A percentile compares a stretch with the other conserved stretches of the same genome.
Evolutionary conservation across 2,329 filamentous ascomycete genomes (phyloP).

Genomic region (Ilyonectria sp.): DNA sequence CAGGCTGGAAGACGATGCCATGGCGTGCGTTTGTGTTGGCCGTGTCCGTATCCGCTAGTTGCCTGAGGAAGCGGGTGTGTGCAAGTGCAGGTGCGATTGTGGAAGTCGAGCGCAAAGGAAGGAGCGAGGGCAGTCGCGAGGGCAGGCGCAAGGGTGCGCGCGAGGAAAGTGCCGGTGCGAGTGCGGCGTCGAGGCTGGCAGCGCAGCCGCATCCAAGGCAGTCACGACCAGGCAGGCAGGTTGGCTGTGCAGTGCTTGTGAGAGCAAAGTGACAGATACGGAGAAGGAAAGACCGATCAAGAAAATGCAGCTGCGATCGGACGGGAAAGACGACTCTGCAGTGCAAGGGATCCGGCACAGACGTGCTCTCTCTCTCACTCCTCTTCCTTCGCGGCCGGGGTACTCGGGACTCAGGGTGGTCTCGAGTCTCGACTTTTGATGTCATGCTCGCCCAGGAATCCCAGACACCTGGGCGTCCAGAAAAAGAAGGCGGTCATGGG

Average conservation of each 20-base stretch:
- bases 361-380: conserved; percentile 11
- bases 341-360: neutral
- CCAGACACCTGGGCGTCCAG: conserved; percentile 25
- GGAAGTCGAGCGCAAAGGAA: conserved; percentile 4
- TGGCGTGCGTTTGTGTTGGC: conserved; percentile 31
- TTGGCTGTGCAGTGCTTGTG: conserved; percentile 7
- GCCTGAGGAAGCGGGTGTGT: neutral
- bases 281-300: neutral
- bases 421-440: conserved; percentile 42
- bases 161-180: conserved; percentile 21
- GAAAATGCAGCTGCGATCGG: neutral
- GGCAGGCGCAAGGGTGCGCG: conserved; percentile 34
- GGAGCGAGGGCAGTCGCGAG: conserved; percentile 22
- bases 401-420: conserved; percentile 32
- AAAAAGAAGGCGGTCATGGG: conserved; percentile 43
- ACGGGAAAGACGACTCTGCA: conserved; percentile 1
- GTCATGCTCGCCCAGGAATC: conserved; percentile 43
- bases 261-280: conserved; percentile 4
- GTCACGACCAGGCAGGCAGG: conserved; percentile 23
- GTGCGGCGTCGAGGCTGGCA: conserved; percentile 37
- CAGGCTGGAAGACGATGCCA: conserved; percentile 44
- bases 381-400: conserved; percentile 35
- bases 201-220: conserved; percentile 50
- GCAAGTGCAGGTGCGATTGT: conserved; percentile 7
- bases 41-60: neutral